A percentile compares a stretch with the other conserved stretches of the same genome.
Evolutionary conservation across 1,284 basidiomycete species (phyloP).

Genomic region (Bjerkandera adusta): DNA sequence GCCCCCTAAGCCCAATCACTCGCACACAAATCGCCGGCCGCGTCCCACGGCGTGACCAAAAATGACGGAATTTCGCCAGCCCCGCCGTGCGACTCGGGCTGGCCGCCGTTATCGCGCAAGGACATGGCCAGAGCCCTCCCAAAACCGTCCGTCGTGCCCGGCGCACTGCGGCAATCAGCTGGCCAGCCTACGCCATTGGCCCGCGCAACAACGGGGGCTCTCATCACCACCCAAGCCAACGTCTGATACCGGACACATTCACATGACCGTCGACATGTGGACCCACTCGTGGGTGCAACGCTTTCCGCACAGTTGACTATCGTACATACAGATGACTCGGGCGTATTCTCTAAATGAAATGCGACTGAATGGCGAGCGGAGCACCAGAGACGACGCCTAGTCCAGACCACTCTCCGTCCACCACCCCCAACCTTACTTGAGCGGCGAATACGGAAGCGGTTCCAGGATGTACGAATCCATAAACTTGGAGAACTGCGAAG

Average conservation of each 20-base stretch:
- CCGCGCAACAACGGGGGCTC: too few species aligned
- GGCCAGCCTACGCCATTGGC: too few species aligned
- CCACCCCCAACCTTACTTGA: constrained; percentile 66
- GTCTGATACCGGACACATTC: too few species aligned
- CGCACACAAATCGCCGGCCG: constrained; percentile 16
- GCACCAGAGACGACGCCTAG: background rate
- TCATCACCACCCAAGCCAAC: too few species aligned
- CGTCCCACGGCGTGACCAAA: constrained; percentile 4
- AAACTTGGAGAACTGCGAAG: constrained; percentile 68
- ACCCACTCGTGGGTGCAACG: constrained; percentile 3
- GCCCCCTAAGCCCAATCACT: constrained; percentile 19
- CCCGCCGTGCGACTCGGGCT: too few species aligned
- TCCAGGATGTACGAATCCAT: constrained; percentile 80
- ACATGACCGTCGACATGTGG: constrained; percentile 4
- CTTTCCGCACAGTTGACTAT: background rate
- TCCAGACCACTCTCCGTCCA: background rate
- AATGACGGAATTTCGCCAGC: background rate
- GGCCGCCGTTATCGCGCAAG: background rate
- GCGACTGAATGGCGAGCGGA: background rate
- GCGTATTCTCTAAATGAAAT: background rate
- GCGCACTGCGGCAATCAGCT: background rate
- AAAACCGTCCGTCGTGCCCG: background rate
- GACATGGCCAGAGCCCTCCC: background rate
- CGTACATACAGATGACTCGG: constrained; percentile 1
- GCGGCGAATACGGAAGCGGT: constrained; percentile 76